Evolutionary conservation across 2,329 filamentous ascomycete species (phyloP), one percentile per base, ranked within the genome.

Genomic region (Pestalotiopsis sp.): DNA sequence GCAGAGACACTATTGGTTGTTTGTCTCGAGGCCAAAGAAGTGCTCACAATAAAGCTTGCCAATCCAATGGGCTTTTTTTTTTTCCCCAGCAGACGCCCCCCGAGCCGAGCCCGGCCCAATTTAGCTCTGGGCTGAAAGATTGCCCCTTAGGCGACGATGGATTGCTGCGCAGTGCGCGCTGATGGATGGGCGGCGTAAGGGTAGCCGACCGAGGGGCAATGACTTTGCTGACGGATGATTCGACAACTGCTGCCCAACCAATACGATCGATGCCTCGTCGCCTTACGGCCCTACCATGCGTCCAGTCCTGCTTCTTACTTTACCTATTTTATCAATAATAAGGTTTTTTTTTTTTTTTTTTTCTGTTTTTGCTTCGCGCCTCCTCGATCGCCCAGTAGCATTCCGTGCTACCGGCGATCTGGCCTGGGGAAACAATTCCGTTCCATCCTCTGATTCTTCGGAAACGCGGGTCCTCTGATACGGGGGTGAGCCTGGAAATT

Each of bases 181-280:
- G 31, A 36, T 36, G 31, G 31, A 36, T 36, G 31, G 45, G 57
- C 23, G 57, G 14, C 23, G 57, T 27, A 60, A 36, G 57, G 57
- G 20, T 38, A 60, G 25, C 57, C 25, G 57, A 60, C 31, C 57
- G 20, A 27, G 20, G 25, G 20, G 25, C 14, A n/a, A 60, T 27
- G 60, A 63, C 36, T 38, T 23, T n/a, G 31, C 36, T 38, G n/a
- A 64, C 23, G 58, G 23, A n/a, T 59, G 27, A 62, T 62, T 20
- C 31, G 36, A 20, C 31, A 62, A 57, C 49, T 69, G 70, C 17
- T 72, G 70, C 69, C 70, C 70, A 72, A 71, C 67, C 67, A 66
- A 38, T 63, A 45, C 20, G 20, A n/a, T 58, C 20, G 20, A n/a
- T 58, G 20, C 57, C 45, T 52, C 17, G 45, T n/a, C 20, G 45